These are phyloP conservation scores for Bertia moriformis DNA, from an alignment of 2,329 filamentous ascomycete genomes.

Conservation along the genomic window DNA sequence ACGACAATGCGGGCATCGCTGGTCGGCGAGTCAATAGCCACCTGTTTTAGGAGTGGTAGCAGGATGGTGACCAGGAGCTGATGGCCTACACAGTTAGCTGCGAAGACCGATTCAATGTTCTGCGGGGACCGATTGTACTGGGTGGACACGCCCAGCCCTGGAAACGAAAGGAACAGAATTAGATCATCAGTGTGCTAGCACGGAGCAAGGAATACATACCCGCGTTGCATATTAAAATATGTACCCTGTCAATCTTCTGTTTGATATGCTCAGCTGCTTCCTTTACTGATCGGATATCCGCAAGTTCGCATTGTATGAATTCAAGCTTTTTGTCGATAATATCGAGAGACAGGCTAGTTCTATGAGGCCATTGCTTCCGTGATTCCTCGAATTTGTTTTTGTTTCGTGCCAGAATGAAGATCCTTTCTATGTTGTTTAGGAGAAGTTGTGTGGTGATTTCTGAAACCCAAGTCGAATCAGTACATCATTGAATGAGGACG, in stretches of 20 bases:
- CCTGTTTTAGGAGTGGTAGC: slow-evolving; percentile 7
- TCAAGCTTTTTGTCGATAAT: background rate
- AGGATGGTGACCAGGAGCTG: slow-evolving; percentile 5
- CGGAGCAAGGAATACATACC: slow-evolving; percentile 7
- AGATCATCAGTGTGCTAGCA: background rate
- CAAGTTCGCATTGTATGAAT: background rate
- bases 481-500: background rate
- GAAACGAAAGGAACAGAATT: background rate
- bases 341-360: background rate
- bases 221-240: slow-evolving; percentile 16
- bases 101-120: slow-evolving; percentile 6
- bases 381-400: background rate
- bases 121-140: slow-evolving; percentile 10
- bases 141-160: slow-evolving; percentile 7
- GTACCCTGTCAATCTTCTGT: slow-evolving; percentile 9
- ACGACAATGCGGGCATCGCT: slow-evolving; percentile 5
- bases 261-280: slow-evolving; percentile 5
- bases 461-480: background rate
- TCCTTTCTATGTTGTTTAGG: background rate
- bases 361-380: background rate
- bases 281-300: background rate
- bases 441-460: background rate
- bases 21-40: background rate
- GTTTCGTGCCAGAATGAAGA: background rate
- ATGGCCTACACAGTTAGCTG: slow-evolving; percentile 7